Evolutionary conservation across 2,329 filamentous ascomycete genomes (phyloP).

Genomic region (Fusarium euwallaceae): DNA sequence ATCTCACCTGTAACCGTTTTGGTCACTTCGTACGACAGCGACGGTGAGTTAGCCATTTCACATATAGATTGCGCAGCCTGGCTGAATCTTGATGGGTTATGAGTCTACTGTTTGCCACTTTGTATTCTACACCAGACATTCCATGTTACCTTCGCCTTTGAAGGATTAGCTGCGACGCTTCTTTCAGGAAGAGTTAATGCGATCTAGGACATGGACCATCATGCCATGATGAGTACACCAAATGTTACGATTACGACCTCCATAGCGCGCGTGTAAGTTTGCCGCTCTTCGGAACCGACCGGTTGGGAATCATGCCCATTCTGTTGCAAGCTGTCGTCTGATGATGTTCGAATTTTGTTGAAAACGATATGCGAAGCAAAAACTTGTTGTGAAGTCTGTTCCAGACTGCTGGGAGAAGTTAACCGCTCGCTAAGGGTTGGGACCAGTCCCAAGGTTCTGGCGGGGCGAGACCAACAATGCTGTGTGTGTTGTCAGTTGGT

Average conservation of each 20-base stretch:
- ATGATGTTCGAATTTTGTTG: background rate
- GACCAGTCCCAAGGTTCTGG: constrained; percentile 2
- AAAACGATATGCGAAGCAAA: background rate
- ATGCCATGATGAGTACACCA: background rate
- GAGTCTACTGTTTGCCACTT: constrained; percentile 6
- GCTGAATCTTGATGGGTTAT: background rate
- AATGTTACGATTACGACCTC: constrained; percentile 2
- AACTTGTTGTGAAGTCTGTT: background rate
- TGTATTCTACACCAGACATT: background rate
- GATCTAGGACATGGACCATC: background rate
- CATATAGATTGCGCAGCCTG: constrained; percentile 32
- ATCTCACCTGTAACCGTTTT: constrained; percentile 33
- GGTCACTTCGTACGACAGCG: constrained; percentile 15
- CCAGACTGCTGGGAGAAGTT: constrained; percentile 7
- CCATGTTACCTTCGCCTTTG: background rate
- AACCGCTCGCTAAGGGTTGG: constrained; percentile 13
- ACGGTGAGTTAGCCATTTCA: constrained; percentile 23
- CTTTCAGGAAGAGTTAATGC: constrained; percentile 16
- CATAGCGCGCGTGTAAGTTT: background rate
- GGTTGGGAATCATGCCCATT: background rate
- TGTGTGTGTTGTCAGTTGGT: constrained; percentile 6
- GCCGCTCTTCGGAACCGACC: background rate
- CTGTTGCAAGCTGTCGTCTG: background rate
- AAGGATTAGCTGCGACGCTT: constrained; percentile 32
- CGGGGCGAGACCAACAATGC: background rate